Evolutionary conservation across 2,329 filamentous ascomycete genomes (phyloP), one percentile per base, ranked within the genome.

Genomic region (Penicillium verrucosum): DNA sequence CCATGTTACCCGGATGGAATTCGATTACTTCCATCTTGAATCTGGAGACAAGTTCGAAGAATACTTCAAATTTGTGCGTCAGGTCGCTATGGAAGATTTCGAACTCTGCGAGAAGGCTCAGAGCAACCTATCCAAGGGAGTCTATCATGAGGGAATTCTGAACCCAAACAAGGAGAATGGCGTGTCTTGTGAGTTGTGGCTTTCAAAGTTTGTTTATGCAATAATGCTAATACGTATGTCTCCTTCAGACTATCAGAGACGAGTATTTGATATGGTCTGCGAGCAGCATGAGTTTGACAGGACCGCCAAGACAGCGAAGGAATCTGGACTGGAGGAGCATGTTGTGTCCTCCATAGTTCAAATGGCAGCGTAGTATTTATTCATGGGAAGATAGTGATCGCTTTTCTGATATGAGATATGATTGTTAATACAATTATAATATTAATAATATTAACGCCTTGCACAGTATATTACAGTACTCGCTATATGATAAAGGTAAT

Each of bases 101-200:
- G 82, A 84, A 66, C 71, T 84, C 1, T 85, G 82, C 61, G 82
- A 84, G 66, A 81, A 78, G 49, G 80, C 81, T 1, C 82, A 85
- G 64, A 70, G 72, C 34, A 84, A 84, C 60, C 69, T 85, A 10
- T 75, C 80, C 49, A 77, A 74, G 21, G 82, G 82, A 0, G 75
- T 84, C 3, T 84, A 84, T 64, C 73, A 74, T 2, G 80, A 83
- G 60, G 82, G 82, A 0, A 77, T 84, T 10, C 68, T 85, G 57
- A 84, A 85, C 62, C 81, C 81, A 5, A 70, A 72, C 23, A 83
- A 84, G 65, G 82, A 84, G 65, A 81, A 76, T 48, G 82, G 82
- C 0, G 82, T 84, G 25, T 75, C 75, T 43, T 80, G 79, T 81
- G 59, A 70, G 76, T 69, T 14, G 23, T 64, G 16, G 34, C 0